A percentile compares a stretch with the other conserved stretches of the same genome.
These are phyloP conservation scores for Solanum hybrid DNA, from an alignment of 305 asterid genomes.

Conservation along the genomic window DNA sequence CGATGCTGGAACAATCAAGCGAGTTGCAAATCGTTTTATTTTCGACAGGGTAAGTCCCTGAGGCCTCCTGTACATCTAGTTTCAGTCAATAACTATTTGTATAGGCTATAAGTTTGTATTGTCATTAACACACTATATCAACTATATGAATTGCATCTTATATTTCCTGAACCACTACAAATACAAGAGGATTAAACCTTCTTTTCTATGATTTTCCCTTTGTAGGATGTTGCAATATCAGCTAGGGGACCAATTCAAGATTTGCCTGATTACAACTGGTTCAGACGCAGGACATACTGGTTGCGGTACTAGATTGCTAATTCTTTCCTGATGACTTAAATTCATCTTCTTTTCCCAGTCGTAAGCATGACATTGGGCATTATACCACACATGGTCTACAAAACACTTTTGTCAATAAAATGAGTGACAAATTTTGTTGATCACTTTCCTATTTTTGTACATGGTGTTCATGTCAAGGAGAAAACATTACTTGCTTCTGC, in stretches of 20 bases:
- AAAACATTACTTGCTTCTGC: not conserved
- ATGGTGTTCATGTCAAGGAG: not conserved
- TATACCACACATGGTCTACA: not conserved
- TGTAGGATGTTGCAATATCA: slow-evolving; percentile 75
- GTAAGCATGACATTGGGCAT: not conserved
- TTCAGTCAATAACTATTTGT: not conserved
- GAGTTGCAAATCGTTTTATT: slow-evolving; percentile 84
- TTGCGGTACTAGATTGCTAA: slow-evolving; percentile 53
- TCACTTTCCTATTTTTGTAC: not conserved
- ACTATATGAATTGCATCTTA: not conserved
- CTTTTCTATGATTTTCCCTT: not conserved
- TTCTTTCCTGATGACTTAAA: not conserved
- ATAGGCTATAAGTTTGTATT: not conserved
- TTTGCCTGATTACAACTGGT: slow-evolving; percentile 98
- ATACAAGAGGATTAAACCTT: not conserved
- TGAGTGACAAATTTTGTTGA: not conserved
- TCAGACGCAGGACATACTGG: slow-evolving; percentile 98
- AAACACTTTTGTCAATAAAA: not conserved
- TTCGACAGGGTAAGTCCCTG: slow-evolving; percentile 46
- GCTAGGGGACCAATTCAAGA: slow-evolving; percentile 77
- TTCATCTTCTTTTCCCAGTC: not conserved
- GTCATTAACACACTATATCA: not conserved
- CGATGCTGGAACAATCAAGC: slow-evolving; percentile 68
- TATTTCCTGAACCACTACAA: not conserved
- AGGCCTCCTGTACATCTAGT: not conserved